These are phyloP conservation scores for Aphanomyces euteiches DNA, from an alignment of 352 stramenopile species.

Conservation along the genomic window DNA sequence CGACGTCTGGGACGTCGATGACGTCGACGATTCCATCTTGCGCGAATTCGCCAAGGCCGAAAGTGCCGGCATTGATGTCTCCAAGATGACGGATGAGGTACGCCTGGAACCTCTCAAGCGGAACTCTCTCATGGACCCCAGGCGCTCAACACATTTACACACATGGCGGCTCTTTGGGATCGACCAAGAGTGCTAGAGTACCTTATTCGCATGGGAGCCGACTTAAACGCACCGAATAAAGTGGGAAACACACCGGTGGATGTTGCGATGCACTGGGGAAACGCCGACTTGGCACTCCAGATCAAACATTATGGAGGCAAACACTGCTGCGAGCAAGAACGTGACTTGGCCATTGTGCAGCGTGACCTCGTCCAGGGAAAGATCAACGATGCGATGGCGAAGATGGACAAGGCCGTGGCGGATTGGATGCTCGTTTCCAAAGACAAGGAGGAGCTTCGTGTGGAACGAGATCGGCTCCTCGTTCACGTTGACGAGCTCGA, in stretches of 20 bases:
- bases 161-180: conserved; percentile 53
- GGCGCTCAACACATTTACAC: conserved; percentile 43
- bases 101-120: not conserved
- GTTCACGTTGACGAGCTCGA: conserved; percentile 17
- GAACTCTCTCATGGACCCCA: conserved; percentile 39
- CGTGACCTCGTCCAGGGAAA: conserved; percentile 45
- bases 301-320: conserved; percentile 55
- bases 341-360: conserved; percentile 52
- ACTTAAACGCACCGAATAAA: conserved; percentile 48
- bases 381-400: conserved; percentile 37
- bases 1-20: conserved; percentile 51
- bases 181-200: conserved; percentile 48
- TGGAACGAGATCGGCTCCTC: conserved; percentile 48
- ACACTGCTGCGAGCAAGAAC: conserved; percentile 54
- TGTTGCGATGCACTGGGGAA: conserved; percentile 53
- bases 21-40: conserved; percentile 49
- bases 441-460: conserved; percentile 48
- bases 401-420: conserved; percentile 39
- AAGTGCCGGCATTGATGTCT: conserved; percentile 31
- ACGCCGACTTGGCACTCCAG: conserved; percentile 51
- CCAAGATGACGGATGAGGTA: conserved; percentile 39
- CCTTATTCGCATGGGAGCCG: conserved; percentile 42
- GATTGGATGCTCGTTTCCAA: conserved; percentile 43
- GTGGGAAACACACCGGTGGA: conserved; percentile 50
- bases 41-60: conserved; percentile 43